Evolutionary conservation across 2,329 filamentous ascomycete species (phyloP), one percentile per base, ranked within the genome.

Genomic region (Tetracladium maxilliforme): DNA sequence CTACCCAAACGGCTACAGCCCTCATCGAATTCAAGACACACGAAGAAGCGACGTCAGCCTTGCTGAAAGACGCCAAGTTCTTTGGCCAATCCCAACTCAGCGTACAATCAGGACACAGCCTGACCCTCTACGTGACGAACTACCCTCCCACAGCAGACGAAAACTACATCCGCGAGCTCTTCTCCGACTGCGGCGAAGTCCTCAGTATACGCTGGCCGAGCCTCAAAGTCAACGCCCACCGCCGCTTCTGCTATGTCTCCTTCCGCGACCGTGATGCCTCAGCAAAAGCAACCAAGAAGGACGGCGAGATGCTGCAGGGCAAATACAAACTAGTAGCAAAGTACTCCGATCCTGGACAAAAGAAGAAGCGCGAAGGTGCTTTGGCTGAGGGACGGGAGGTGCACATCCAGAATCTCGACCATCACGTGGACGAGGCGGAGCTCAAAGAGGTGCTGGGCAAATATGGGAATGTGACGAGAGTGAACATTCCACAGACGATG

Each of bases 191-290:
- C 41, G 90, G 90, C 21, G 71, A 87, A 21, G 74, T 98, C 28
- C 61, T 92, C 28, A 81, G 76, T 40, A 65, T 95, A 26, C 76
- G 90, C 13, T 90, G 90, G 53, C 90, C 90, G 3, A 93, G 83
- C 29, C 66, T 98, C 25, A 92, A 92, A 46, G 84, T 67, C 48
- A 87, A 94, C 41, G 75, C 77, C 3, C 75, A 81, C 38, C 80
- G 90, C 16, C 77, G 90, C 14, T 98, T 98, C 54, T 94, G 86
- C 56, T 98, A 98, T 48, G 64, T 94, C 6, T 82, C 92, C n/a
- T 94, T 94, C 45, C 64, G 72, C 23, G 70, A 71, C 16, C 51
- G 64, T 4, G 61, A 63, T n/a, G 66, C 69, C 26, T 81, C 84
- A 1, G 61, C 70, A 19, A 70, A 67, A 24, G 86, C 86, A 2